A percentile compares a stretch with the other conserved stretches of the same genome.
Evolutionary conservation across 164 flowering plant species (phyloP).

Genomic region (Vitis amurensis): DNA sequence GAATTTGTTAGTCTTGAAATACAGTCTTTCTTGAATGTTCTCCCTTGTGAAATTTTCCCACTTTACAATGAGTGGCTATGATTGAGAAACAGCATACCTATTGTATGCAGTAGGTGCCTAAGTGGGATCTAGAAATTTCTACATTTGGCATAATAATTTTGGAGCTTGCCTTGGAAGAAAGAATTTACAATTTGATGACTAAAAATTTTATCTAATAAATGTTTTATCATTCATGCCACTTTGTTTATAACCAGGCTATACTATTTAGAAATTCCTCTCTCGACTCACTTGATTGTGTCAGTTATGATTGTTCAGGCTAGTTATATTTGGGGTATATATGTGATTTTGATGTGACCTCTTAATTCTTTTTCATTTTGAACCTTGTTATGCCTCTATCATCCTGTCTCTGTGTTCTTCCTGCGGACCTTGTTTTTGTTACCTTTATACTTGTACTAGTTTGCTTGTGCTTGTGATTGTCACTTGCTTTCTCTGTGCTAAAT

Average conservation of each 20-base stretch:
- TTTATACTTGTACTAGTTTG: neutral
- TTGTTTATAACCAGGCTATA: too few relatives aligned
- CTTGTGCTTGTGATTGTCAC: conserved; percentile 2
- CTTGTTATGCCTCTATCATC: conserved; percentile 1
- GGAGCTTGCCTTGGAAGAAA: too few relatives aligned
- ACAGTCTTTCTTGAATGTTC: neutral
- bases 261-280: neutral
- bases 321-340: neutral
- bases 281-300: neutral
- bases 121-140: too few relatives aligned
- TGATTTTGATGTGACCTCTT: neutral
- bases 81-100: neutral
- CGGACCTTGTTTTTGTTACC: neutral
- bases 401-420: neutral
- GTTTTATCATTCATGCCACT: too few relatives aligned
- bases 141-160: too few relatives aligned
- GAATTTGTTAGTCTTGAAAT: neutral
- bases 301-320: neutral
- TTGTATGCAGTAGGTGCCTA: too few relatives aligned
- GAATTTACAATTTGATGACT: too few relatives aligned
- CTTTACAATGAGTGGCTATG: neutral
- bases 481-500: conserved; percentile 1
- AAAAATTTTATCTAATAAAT: too few relatives aligned
- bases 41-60: neutral
- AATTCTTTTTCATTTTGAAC: neutral